A percentile compares a stretch with the other conserved stretches of the same genome.
These are phyloP conservation scores for Geosmithia morbida DNA, from an alignment of 2,329 filamentous ascomycete genomes.

Conservation along the genomic window DNA sequence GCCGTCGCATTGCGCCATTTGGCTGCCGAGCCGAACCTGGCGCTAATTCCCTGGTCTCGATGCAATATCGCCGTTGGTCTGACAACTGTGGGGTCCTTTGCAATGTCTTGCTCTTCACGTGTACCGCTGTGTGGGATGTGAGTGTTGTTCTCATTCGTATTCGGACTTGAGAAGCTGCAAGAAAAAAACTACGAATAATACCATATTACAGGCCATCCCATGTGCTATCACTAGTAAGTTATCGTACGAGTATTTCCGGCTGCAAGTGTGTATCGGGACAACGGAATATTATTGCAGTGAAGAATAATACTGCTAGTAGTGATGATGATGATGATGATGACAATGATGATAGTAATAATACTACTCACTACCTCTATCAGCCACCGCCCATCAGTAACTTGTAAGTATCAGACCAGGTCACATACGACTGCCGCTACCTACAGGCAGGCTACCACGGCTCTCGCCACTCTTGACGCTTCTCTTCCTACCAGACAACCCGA, in stretches of 20 bases:
- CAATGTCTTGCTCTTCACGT: neutral
- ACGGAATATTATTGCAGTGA: too few species aligned
- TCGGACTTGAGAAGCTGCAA: neutral
- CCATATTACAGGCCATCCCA: neutral
- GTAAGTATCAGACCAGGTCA: too few species aligned
- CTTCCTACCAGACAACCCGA: too few species aligned
- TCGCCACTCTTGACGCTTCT: too few species aligned
- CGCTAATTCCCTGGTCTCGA: neutral
- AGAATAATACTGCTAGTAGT: neutral
- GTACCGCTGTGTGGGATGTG: neutral
- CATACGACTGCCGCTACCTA: too few species aligned
- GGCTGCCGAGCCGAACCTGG: neutral
- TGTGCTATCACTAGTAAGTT: neutral
- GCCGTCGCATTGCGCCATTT: neutral
- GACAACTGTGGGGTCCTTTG: neutral
- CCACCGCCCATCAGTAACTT: too few species aligned
- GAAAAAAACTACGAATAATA: neutral
- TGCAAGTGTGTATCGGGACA: neutral
- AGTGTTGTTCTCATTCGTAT: neutral
- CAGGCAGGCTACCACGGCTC: too few species aligned
- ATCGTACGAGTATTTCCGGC: neutral
- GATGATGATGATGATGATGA: too few species aligned
- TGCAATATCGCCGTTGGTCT: neutral
- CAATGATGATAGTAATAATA: too few species aligned
- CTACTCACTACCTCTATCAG: too few species aligned